Base-by-base conservation (phyloP, 225 moss, liverwort and hornwort species). In the Polytrichum commune region DNA sequence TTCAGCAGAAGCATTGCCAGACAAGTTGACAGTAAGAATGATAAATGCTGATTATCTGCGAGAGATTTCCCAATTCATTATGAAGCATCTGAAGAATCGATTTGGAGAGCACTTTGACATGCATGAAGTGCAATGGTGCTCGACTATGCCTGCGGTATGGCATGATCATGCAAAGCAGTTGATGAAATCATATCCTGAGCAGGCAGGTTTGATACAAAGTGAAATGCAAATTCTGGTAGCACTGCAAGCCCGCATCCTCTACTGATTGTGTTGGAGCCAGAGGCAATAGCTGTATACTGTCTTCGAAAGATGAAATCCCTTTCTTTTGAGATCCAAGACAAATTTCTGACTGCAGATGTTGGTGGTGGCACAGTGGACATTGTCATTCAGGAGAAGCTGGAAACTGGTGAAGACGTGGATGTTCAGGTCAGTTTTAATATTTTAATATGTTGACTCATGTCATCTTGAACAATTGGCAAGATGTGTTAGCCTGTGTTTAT, bases 121-220 rank as follows among this genome's bases (percentile, higher is more conserved):
- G 9, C 65, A 79, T 0, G 79, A 82, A 1, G 18, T 85, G 25
- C 72, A 85, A 22, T 84, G 84, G 81, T 81, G 84, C 25, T 19
- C 84, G 5, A 84, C 84, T 0, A 76, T 87, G 9, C 87, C 84
- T 8, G 78, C 73, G 20, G 74, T 87, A 7, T 87, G 78, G 86
- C 58, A 72, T 28, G 74, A 87, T 66, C 65, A 60, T 20, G 25
- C 65, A 9, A 84, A 81, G 53, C 0, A 62, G 16, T 70, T 77
- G 33, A 81, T 84, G 78, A 62, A 69, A 19, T 0, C 0, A 5
- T 77, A 46, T 5, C 0, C 61, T 1, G 55, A 60, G 24, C 7
- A 67, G 27, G 84, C 87, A 56, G 81, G 76, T 1, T 76, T 76
- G 1, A 62, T 87, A 8, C 73, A 67, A 24, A 46, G 67, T 38